Base-by-base conservation (phyloP, 306 rosid genomes). In the Oemleria cerasiformis region DNA sequence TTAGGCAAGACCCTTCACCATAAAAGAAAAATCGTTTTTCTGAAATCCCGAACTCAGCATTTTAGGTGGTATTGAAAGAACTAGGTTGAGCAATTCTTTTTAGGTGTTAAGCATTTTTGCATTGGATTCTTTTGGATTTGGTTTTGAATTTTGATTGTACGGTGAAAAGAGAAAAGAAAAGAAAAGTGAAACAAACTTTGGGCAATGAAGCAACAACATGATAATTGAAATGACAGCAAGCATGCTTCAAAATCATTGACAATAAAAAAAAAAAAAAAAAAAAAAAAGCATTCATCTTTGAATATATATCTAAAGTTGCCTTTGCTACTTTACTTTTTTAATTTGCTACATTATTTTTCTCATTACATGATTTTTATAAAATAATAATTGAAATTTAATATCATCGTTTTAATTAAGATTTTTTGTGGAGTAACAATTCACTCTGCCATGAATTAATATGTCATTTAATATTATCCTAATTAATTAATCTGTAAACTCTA, bases 151-250 rank as follows among this genome's bases (percentile, higher is more conserved):
- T 30, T 48, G 58, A 3, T 43, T 48, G 30, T 5, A 12, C 10
- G 17, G n/a, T 21, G 55, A 54, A 76, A 73, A 70, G 75, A 48
- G 9, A 25, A 47, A 57, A 34, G 19, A 55, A 9, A 30, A 30
- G 36, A 39, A 80, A 77, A 81, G 84, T 34, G 68, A 81, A 75
- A 79, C 65, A 63, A 71, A 73, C 75, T 80, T 41, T 84, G 80
- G 77, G 87, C 55, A 14, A 25, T 42, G 78, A 69, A 85, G 43
- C 69, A 73, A 66, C 68, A 73, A 79, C 73, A 85, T 64, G 77
- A 73, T 40, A 15, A 65, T 79, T 79, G 70, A 73, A 55, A 70
- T 78, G 89, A 86, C 87, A 86, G 60, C 84, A 88, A 81, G 73
- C 36, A 30, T 30, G 36, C 84, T 81, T 75, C 66, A 68, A 65